phyloP scores from a whole-genome alignment of 2,329 filamentous ascomycete genomes.

The Fonsecaea erecta region DNA sequence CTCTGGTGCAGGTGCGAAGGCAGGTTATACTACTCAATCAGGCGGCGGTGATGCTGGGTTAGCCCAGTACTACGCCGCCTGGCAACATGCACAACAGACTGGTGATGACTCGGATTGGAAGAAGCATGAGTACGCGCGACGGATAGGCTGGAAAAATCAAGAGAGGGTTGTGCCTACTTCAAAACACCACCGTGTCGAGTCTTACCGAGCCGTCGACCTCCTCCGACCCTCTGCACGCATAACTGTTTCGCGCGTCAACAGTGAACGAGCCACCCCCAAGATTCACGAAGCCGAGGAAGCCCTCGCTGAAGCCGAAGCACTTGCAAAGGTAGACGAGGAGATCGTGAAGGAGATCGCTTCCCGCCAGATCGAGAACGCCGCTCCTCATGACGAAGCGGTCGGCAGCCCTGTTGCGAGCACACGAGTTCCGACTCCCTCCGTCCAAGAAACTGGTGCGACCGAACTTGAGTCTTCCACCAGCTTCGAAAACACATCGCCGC shows the following conservation, averaged over 20 bases:
- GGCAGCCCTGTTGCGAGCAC: slow-evolving; percentile 37
- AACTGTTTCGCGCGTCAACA: slow-evolving; percentile 55
- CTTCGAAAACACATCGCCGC: slow-evolving; percentile 46
- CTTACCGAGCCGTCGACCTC: slow-evolving; percentile 32
- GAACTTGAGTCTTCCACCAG: slow-evolving; percentile 32
- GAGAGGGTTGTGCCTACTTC: slow-evolving; percentile 48
- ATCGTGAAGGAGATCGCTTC: slow-evolving; percentile 74
- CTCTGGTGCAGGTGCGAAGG: slow-evolving; percentile 56
- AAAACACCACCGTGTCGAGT: slow-evolving; percentile 38
- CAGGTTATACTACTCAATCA: slow-evolving; percentile 60
- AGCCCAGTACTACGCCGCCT: slow-evolving; percentile 89
- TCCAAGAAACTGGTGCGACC: slow-evolving; percentile 13
- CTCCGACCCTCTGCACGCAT: slow-evolving; percentile 31
- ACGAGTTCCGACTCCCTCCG: slow-evolving; percentile 19
- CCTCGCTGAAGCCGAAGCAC: slow-evolving; percentile 52
- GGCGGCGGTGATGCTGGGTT: slow-evolving; percentile 65
- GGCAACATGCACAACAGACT: slow-evolving; percentile 75
- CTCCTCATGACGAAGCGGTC: slow-evolving; percentile 38
- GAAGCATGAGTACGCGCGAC: slow-evolving; percentile 85
- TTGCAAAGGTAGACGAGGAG: slow-evolving; percentile 84
- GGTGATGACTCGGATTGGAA: slow-evolving; percentile 82
- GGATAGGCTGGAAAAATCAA: slow-evolving; percentile 81
- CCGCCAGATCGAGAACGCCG: slow-evolving; percentile 23
- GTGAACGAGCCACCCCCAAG: slow-evolving; percentile 63
- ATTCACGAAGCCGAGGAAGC: slow-evolving; percentile 60